Evolutionary conservation across 2,329 filamentous ascomycete genomes (phyloP).

Genomic region (Colletotrichum plurivorum): DNA sequence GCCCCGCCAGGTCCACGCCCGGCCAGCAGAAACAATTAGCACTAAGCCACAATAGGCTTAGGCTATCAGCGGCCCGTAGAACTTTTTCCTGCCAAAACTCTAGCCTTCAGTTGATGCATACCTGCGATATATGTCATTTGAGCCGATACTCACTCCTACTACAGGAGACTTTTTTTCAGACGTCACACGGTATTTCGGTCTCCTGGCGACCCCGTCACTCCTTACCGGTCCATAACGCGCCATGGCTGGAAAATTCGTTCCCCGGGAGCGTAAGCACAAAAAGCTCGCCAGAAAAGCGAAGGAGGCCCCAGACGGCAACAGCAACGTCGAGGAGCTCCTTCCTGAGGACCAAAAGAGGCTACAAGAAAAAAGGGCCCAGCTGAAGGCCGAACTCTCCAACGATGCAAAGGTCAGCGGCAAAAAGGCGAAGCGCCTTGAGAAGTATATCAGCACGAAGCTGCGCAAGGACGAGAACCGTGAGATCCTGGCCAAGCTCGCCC

Average conservation of each 20-base stretch:
- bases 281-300: slow-evolving; percentile 74
- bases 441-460: slow-evolving; percentile 88
- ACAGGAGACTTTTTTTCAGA: too few species aligned
- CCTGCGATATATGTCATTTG: too few species aligned
- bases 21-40: too few species aligned
- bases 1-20: too few species aligned
- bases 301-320: slow-evolving; percentile 59
- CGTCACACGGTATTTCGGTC: too few species aligned
- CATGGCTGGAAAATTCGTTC: slow-evolving; percentile 70
- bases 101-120: too few species aligned
- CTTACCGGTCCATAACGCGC: too few species aligned
- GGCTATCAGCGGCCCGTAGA: too few species aligned
- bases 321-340: slow-evolving; percentile 69
- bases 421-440: slow-evolving; percentile 77
- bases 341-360: slow-evolving; percentile 62
- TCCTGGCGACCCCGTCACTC: too few species aligned
- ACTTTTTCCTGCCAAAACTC: too few species aligned
- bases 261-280: slow-evolving; percentile 77
- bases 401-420: slow-evolving; percentile 72
- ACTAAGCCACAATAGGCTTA: too few species aligned
- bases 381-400: slow-evolving; percentile 67
- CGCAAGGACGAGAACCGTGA: slow-evolving; percentile 93
- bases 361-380: slow-evolving; percentile 67
- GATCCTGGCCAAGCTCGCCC: slow-evolving; percentile 85
- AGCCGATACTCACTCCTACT: too few species aligned